Conservation (phyloP, 768 basidiomycete species). For the Hericium rajendrae region DNA sequence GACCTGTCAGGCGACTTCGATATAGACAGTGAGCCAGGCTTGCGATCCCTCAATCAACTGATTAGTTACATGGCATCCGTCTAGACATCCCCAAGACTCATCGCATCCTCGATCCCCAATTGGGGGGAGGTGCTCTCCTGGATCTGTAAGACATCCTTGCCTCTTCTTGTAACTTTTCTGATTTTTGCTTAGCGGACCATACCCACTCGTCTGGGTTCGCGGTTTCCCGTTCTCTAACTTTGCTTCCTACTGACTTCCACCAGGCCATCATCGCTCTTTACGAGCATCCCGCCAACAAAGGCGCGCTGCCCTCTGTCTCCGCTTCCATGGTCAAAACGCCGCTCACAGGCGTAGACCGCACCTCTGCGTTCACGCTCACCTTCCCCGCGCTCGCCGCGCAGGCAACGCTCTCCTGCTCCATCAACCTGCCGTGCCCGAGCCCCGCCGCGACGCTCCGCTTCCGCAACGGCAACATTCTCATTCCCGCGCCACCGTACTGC, state of each 20-base stretch:
- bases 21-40: constrained; percentile 42
- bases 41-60: too few species aligned
- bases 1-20: constrained; percentile 68
- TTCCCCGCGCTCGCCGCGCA: constrained; percentile 63
- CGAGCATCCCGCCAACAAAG: constrained; percentile 68
- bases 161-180: not conserved
- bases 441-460: constrained; percentile 65
- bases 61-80: not conserved
- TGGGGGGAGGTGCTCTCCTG: constrained; percentile 78
- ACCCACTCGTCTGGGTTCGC: constrained; percentile 70
- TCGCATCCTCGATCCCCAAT: constrained; percentile 66
- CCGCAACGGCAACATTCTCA: constrained; percentile 57
- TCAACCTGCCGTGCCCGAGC: constrained; percentile 36
- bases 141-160: constrained; percentile 50
- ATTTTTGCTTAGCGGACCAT: constrained; percentile 49
- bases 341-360: constrained; percentile 69
- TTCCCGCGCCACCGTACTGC: constrained; percentile 57
- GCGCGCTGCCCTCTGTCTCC: constrained; percentile 45
- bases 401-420: constrained; percentile 63
- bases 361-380: constrained; percentile 64
- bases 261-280: constrained; percentile 73
- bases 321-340: constrained; percentile 74
- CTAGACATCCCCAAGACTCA: constrained; percentile 59
- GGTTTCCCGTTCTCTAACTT: not conserved
- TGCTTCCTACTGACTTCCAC: constrained; percentile 2